These are phyloP conservation scores for Allium sativum DNA, from an alignment of 106 monocot genomes.

Conservation along the genomic window DNA sequence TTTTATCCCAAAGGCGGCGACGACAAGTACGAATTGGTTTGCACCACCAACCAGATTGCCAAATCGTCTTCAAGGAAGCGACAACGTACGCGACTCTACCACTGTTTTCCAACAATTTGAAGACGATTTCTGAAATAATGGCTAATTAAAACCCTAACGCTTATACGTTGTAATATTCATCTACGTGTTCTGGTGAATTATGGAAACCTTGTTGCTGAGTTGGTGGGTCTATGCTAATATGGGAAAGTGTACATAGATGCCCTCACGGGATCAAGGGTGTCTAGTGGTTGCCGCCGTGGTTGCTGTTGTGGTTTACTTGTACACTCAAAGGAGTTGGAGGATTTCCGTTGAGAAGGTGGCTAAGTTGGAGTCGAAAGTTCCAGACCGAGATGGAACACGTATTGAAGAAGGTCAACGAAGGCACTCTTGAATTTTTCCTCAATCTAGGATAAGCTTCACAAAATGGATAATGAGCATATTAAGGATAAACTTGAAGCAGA, in stretches of 20 bases:
- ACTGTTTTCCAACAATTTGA: too few relatives aligned
- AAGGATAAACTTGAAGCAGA: conserved; percentile 14
- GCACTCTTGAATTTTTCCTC: conserved; percentile 20
- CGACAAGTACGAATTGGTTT: too few relatives aligned
- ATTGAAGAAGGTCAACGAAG: conserved; percentile 58
- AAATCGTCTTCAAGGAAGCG: too few relatives aligned
- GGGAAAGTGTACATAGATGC: conserved; percentile 13
- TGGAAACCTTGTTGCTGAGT: background rate
- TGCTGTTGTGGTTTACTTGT: background rate
- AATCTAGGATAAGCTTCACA: conserved; percentile 39
- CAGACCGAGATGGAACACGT: conserved; percentile 67
- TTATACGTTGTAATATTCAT: too few relatives aligned
- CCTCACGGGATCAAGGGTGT: conserved; percentile 12
- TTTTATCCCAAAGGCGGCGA: too few relatives aligned
- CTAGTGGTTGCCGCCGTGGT: conserved; percentile 4
- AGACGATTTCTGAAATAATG: too few relatives aligned
- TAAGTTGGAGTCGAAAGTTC: conserved; percentile 47
- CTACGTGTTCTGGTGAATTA: too few relatives aligned
- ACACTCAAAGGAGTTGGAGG: conserved; percentile 15
- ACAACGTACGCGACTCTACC: too few relatives aligned
- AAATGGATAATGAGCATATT: conserved; percentile 6
- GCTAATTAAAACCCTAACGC: too few relatives aligned
- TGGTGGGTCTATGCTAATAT: conserved; percentile 7
- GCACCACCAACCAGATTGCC: too few relatives aligned
- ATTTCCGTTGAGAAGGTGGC: conserved; percentile 17